Base-by-base conservation (phyloP, 495 filamentous ascomycete species). In the Penicillium parvum region DNA sequence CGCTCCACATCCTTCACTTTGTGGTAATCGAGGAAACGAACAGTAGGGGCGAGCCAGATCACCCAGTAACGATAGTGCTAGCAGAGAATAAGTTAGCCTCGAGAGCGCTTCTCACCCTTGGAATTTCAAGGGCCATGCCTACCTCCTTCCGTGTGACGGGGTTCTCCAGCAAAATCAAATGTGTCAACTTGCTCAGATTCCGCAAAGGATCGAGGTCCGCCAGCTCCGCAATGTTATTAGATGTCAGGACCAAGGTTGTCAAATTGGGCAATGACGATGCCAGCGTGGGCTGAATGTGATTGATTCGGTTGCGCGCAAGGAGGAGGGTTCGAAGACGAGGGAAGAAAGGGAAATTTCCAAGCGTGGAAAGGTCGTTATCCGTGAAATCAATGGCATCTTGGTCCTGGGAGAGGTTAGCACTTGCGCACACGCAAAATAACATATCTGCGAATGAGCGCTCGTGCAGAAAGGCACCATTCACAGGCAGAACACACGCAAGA, bases 361-460 rank as follows among this genome's bases (percentile, higher is more conserved):
- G 77, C 23, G 81, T 69, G 37, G 85, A 80, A 60, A 99, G 88
- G 65, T 97, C 90, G 66, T 99, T 99, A 71, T 99, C 92, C 57
- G 94, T 96, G 57, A 99, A 82, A 66, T 99, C 92, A 70, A 99
- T 94, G 34, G 84, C 79, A 72, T 97, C 92, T 77, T 95, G 89
- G 47, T 83, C 77, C 77, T 84, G 57, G 9, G 8, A 14, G 1
- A 30, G 10, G 30, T 61, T 27, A 65, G 32, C 15, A 54, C 5
- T n/a, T n/a, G n/a, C n/a, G n/a, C n/a, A n/a, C n/a, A n/a, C n/a
- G n/a, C n/a, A n/a, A n/a, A n/a, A n/a, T n/a, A n/a, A n/a, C n/a
- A n/a, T n/a, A n/a, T n/a, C n/a, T n/a, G n/a, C n/a, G n/a, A n/a
- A n/a, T n/a, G n/a, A n/a, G n/a, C n/a, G n/a, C n/a, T n/a, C n/a